Base-by-base conservation (phyloP, 768 basidiomycete genomes). In the Pisolithus albus region DNA sequence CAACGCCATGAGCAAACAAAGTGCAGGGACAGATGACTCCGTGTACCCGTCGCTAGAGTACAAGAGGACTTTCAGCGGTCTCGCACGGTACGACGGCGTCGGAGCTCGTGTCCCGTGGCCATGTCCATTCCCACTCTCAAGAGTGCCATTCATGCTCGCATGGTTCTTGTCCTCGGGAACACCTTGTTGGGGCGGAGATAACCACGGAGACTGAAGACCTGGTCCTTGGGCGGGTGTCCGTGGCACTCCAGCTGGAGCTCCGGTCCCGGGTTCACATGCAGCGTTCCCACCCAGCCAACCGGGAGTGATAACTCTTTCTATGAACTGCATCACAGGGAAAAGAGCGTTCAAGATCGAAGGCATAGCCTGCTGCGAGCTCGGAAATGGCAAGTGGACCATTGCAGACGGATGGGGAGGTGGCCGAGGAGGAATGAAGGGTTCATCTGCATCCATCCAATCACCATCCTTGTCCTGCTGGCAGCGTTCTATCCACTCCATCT, bases 11-110 rank as follows among this genome's bases (percentile, higher is more conserved):
- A 96, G 72, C 47, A 95, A 79, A 56, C 82, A 82, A 49, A 97
- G 75, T 19, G 92, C 93, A 48, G 92, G 82, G 6, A 94, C 83
- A 23, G 86, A 88, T 9, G 89, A 88, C 67, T 97, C 94, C 21
- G 95, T 97, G 72, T 95, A 92, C 46, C 90, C 92, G 64, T 94
- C 92, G 16, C 84, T 79, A 16, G 85, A 87, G 67, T 91, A 88
- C 26, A 93, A 66, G 55, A 93, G 76, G 50, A 93, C 71, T 63
- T 90, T 89, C 50, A 83, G 71, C 5, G 86, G 87, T 28, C 77
- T 72, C 26, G 79, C 78, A 54, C 76, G 79, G 26, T 67, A 50
- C 67, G 61, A 24, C 13, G 57, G 64, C 43, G 56, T 36, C 55
- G 61, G 40, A 69, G 56, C 58, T 16, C 72, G 64, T 18, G 10